These are phyloP conservation scores for Blastocystis sp. DNA, from an alignment of 352 stramenopile genomes.

Conservation along the genomic window DNA sequence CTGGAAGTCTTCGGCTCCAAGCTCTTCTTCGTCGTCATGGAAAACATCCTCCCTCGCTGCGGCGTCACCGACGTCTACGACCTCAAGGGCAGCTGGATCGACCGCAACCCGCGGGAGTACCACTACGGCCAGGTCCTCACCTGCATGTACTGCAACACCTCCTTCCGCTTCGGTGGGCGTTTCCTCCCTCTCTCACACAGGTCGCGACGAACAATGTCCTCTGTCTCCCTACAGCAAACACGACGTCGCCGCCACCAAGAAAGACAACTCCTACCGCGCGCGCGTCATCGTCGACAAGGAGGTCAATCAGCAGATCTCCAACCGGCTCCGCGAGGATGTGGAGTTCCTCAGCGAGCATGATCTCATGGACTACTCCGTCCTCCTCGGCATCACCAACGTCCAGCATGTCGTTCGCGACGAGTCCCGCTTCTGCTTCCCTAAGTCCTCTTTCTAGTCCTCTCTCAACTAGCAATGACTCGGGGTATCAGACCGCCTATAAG, in stretches of 20 bases:
- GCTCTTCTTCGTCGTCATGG: constrained; percentile 47
- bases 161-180: not conserved
- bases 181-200: not conserved
- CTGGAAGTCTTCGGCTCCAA: constrained; percentile 32
- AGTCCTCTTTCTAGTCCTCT: not conserved
- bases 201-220: not conserved
- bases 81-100: constrained; percentile 36
- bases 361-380: constrained; percentile 44
- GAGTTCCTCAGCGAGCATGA: constrained; percentile 22
- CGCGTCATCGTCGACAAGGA: not conserved
- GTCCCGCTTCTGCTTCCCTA: not conserved
- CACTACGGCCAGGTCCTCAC: constrained; percentile 32
- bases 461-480: not conserved
- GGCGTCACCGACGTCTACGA: constrained; percentile 22
- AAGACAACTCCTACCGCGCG: constrained; percentile 10
- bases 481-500: not conserved
- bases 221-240: constrained; percentile 15
- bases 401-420: not conserved
- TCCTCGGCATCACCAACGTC: constrained; percentile 16
- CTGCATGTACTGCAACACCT: constrained; percentile 25
- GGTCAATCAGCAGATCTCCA: constrained; percentile 46
- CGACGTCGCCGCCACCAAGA: constrained; percentile 7
- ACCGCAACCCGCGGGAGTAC: constrained; percentile 16
- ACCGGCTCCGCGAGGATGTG: constrained; percentile 32
- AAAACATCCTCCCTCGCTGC: constrained; percentile 16